A percentile compares a stretch with the other conserved stretches of the same genome.
Conservation (phyloP, 768 basidiomycete genomes). For the Russula ochroleuca region DNA sequence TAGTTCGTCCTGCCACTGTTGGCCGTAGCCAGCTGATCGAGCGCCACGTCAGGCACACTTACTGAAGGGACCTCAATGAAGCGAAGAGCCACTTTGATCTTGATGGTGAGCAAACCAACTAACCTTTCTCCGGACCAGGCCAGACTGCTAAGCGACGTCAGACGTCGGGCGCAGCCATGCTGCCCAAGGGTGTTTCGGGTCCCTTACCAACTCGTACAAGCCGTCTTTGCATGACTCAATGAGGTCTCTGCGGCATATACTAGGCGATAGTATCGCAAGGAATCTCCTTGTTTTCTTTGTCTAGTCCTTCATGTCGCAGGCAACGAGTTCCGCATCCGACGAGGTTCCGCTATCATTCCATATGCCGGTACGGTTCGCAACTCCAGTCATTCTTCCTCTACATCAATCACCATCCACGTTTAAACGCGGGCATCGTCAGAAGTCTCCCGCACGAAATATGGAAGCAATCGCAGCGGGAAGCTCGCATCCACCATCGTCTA, state of each 20-base stretch:
- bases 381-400: not conserved
- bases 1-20: not conserved
- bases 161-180: not conserved
- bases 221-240: not conserved
- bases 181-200: not conserved
- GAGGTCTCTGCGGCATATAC: not conserved
- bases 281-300: constrained; percentile 17
- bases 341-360: not conserved
- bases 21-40: constrained; percentile 3
- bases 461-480: not conserved
- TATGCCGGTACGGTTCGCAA: not conserved
- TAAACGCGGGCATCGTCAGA: constrained; percentile 6
- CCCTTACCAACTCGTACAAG: not conserved
- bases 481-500: not conserved
- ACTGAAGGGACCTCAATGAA: not conserved
- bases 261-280: not conserved
- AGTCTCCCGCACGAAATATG: not conserved
- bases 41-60: not conserved
- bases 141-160: constrained; percentile 2
- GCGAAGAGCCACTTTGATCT: not conserved
- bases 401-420: constrained; percentile 14
- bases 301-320: constrained; percentile 16
- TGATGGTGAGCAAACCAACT: not conserved
- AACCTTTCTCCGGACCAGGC: not conserved
- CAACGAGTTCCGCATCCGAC: not conserved